phyloP scores from a whole-genome alignment of 1,284 basidiomycete species.

The Ustilago xerochloae region DNA sequence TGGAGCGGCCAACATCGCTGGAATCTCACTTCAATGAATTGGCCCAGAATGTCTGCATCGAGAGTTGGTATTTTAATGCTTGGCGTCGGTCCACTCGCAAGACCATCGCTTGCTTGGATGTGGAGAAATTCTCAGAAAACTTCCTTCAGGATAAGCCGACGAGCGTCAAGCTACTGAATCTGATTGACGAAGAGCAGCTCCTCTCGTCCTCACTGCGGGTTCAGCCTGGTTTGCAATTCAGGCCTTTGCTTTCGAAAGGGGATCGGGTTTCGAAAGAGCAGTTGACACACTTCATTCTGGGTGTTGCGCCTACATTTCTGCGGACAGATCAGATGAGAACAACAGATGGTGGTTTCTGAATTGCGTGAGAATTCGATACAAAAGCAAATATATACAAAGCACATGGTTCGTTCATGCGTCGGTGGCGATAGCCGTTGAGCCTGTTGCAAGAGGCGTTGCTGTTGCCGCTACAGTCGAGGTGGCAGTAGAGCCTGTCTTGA shows the following conservation, averaged over 20 bases:
- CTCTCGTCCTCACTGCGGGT: not conserved
- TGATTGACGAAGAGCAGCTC: not conserved
- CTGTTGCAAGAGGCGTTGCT: not conserved
- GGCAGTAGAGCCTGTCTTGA: not conserved
- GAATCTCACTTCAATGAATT: no score
- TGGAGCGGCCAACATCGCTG: no score
- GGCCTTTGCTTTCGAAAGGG: not conserved
- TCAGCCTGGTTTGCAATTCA: not conserved
- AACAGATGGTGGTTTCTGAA: no score
- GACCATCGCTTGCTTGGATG: no score
- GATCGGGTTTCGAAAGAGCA: not conserved
- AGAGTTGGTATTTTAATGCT: no score
- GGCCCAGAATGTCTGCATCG: no score
- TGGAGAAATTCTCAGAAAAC: no score
- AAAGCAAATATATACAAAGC: not conserved
- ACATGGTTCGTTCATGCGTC: constrained; percentile 11
- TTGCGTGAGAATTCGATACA: not conserved
- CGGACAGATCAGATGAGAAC: no score
- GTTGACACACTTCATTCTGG: not conserved
- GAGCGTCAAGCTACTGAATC: no score
- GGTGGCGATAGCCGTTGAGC: constrained; percentile 31
- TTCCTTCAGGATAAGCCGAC: no score
- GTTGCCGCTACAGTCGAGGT: not conserved
- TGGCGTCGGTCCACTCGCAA: no score
- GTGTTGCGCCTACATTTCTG: not conserved